Evolutionary conservation across 148 eudicot genomes (phyloP).

Genomic region (Mesembryanthemum crystallinum): DNA sequence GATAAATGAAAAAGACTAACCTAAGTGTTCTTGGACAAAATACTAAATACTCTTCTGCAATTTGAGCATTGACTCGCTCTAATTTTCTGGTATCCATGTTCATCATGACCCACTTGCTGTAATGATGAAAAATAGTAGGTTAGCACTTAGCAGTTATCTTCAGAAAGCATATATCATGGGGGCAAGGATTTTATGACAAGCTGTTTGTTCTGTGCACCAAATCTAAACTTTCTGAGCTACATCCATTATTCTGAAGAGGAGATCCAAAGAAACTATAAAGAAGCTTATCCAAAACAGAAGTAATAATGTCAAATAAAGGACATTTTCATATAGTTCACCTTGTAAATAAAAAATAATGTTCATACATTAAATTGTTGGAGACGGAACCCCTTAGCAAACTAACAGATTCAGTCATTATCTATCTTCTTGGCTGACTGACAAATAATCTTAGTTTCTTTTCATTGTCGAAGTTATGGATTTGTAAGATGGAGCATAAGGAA

Average conservation of each 20-base stretch:
- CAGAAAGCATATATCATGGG: not conserved
- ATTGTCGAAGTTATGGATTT: not conserved
- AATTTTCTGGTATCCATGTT: conserved; percentile 85
- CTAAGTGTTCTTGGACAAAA: conserved; percentile 66
- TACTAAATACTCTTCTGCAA: conserved; percentile 59
- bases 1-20: conserved; percentile 30
- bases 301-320: not conserved
- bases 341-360: not conserved
- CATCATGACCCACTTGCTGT: conserved; percentile 99
- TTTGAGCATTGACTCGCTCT: conserved; percentile 72
- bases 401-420: not conserved
- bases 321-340: not conserved
- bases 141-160: conserved; percentile 2
- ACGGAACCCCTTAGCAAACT: not conserved
- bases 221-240: not conserved
- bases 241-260: not conserved
- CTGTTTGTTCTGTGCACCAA: not conserved
- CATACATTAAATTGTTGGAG: not conserved
- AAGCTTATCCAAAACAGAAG: not conserved
- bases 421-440: not conserved
- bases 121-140: conserved; percentile 19
- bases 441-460: not conserved
- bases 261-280: not conserved
- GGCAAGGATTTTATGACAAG: not conserved
- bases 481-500: not conserved